Evolutionary conservation across 768 basidiomycete species (phyloP).

Genomic region (Holtermannia corniformis): DNA sequence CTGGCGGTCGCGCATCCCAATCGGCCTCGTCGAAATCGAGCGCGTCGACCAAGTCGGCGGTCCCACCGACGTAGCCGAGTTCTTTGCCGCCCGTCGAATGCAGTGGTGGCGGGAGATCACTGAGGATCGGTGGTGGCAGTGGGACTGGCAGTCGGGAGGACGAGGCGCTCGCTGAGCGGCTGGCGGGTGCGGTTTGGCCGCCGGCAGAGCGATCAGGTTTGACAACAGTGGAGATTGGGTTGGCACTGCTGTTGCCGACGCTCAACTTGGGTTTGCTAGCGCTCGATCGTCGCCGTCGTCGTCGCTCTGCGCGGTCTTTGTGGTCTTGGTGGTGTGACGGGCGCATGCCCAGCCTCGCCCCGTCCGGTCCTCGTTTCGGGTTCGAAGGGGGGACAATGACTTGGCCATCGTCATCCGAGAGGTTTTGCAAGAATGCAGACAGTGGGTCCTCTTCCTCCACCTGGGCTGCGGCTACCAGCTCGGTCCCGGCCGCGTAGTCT

Average conservation of each 20-base stretch:
- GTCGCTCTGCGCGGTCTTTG: neutral
- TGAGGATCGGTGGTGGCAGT: neutral
- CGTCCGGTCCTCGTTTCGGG: neutral
- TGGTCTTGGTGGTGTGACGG: neutral
- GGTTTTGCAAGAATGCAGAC: neutral
- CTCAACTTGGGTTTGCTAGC: neutral
- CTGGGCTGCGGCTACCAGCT: neutral
- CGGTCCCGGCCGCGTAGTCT: neutral
- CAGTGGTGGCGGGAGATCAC: neutral
- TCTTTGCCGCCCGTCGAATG: neutral
- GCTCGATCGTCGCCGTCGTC: too few relatives aligned
- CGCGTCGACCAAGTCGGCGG: neutral
- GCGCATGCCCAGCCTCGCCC: neutral
- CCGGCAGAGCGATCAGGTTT: neutral
- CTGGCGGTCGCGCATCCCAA: neutral
- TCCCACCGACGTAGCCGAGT: neutral
- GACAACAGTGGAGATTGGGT: neutral
- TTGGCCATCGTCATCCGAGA: neutral
- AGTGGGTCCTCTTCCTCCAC: neutral
- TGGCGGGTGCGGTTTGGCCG: neutral
- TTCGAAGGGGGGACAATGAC: neutral
- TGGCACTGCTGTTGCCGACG: too few relatives aligned
- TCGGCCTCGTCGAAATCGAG: neutral
- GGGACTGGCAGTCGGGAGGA: neutral
- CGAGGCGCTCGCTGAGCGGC: neutral